These are phyloP conservation scores for Aeschynomene evenia DNA, from an alignment of 306 rosid genomes.

Conservation along the genomic window DNA sequence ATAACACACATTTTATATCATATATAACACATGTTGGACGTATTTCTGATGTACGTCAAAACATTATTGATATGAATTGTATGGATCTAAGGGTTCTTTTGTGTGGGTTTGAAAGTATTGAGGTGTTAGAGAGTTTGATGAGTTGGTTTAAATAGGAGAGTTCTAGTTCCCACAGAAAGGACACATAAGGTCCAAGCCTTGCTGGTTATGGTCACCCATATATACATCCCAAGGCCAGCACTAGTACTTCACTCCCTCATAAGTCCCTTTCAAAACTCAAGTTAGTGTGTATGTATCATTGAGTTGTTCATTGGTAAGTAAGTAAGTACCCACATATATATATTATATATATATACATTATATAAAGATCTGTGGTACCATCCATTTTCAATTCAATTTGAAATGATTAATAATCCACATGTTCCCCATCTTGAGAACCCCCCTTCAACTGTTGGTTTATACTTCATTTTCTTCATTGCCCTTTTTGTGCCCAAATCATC, in stretches of 20 bases:
- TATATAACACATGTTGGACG: too few species aligned
- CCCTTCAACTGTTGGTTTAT: background rate
- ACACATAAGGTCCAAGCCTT: conserved; percentile 37
- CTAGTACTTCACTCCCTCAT: conserved; percentile 8
- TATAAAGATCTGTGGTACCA: background rate
- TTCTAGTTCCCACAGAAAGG: conserved; percentile 22
- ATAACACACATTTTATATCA: too few species aligned
- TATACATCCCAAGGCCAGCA: conserved; percentile 1
- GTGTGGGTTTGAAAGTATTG: background rate
- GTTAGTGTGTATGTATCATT: background rate
- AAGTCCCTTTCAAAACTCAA: conserved; percentile 22
- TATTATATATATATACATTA: too few species aligned
- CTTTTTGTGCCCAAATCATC: conserved; percentile 17
- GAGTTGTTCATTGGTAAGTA: too few species aligned
- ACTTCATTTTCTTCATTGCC: conserved; percentile 23
- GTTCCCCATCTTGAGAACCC: background rate
- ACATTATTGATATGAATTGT: too few species aligned
- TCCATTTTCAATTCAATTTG: background rate
- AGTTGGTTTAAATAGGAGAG: background rate
- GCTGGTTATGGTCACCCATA: conserved; percentile 31
- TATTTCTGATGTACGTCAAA: too few species aligned
- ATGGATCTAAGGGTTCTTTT: too few species aligned
- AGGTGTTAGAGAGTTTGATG: background rate
- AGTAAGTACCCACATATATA: background rate
- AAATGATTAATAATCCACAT: conserved; percentile 3